Evolutionary conservation across 2,329 filamentous ascomycete genomes (phyloP).

Genomic region (Pseudocercospora musae): DNA sequence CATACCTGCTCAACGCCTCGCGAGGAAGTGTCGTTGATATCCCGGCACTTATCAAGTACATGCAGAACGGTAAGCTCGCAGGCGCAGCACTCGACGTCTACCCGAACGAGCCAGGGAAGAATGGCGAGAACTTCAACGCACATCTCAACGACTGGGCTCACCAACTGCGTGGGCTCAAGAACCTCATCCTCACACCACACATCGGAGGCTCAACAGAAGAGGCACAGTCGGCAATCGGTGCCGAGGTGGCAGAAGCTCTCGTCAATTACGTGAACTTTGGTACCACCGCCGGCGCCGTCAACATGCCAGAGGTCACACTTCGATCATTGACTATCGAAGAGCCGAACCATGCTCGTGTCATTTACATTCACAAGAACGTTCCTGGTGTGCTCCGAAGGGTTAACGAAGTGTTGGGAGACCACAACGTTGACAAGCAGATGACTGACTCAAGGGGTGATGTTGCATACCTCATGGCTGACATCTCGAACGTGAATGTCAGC

Average conservation of each 20-base stretch:
- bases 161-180: slow-evolving; percentile 79
- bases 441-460: slow-evolving; percentile 91
- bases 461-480: slow-evolving; percentile 96
- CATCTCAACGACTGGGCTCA: slow-evolving; percentile 79
- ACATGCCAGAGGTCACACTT: slow-evolving; percentile 91
- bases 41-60: slow-evolving; percentile 81
- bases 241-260: slow-evolving; percentile 84
- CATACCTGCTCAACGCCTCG: slow-evolving; percentile 94
- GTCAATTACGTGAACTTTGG: slow-evolving; percentile 96
- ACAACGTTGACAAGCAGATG: slow-evolving; percentile 99
- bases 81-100: slow-evolving; percentile 97
- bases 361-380: slow-evolving; percentile 96
- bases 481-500: slow-evolving; percentile 75
- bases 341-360: slow-evolving; percentile 82
- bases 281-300: slow-evolving; percentile 85
- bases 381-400: slow-evolving; percentile 92
- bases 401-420: slow-evolving; percentile 88
- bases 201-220: slow-evolving; percentile 98
- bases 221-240: slow-evolving; percentile 90
- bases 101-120: slow-evolving; percentile 86
- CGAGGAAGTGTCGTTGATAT: slow-evolving; percentile 94
- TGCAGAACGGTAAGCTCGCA: slow-evolving; percentile 80
- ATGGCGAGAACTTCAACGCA: slow-evolving; percentile 91
- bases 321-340: slow-evolving; percentile 89
- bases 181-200: slow-evolving; percentile 92